A percentile compares a stretch with the other conserved stretches of the same genome.
phyloP scores from a whole-genome alignment of 495 filamentous ascomycete genomes.

The Penicillium herquei region DNA sequence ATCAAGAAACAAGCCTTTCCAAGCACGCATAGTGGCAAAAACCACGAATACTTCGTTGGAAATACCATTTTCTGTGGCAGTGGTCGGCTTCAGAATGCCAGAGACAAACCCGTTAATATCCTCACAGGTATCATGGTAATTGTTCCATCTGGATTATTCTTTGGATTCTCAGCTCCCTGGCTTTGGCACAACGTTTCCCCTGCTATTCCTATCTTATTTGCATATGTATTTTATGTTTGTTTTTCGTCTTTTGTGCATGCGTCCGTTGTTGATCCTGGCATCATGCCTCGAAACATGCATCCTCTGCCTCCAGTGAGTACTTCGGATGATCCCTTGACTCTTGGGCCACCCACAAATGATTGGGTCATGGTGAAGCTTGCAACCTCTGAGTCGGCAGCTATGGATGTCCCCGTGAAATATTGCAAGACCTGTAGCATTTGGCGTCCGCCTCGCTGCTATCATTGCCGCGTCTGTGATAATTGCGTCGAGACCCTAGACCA shows the following conservation, averaged over 20 bases:
- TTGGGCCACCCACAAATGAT: conserved; percentile 82
- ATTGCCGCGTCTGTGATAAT: conserved; percentile 95
- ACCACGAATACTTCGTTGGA: conserved; percentile 88
- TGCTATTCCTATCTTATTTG: conserved; percentile 86
- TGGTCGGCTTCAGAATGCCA: conserved; percentile 83
- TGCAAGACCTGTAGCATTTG: conserved; percentile 96
- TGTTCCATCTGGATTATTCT: conserved; percentile 77
- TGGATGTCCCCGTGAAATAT: conserved; percentile 97
- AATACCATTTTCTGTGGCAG: conserved; percentile 87
- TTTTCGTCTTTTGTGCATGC: conserved; percentile 93
- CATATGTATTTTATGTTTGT: conserved; percentile 84
- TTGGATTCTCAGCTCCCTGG: conserved; percentile 84
- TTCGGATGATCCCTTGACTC: conserved; percentile 70
- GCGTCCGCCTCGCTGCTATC: conserved; percentile 92
- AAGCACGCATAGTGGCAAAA: conserved; percentile 57
- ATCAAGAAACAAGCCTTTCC: conserved; percentile 26
- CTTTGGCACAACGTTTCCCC: conserved; percentile 89
- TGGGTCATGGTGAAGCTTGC: conserved; percentile 88
- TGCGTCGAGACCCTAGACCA: conserved; percentile 98
- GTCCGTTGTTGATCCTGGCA: conserved; percentile 88
- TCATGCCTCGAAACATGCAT: conserved; percentile 82
- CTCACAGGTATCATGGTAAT: conserved; percentile 76
- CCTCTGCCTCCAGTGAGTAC: conserved; percentile 54
- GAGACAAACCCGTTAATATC: conserved; percentile 88
- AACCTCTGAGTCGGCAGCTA: conserved; percentile 68